Evolutionary conservation across 1,139 yeast genomes (phyloP).

Genomic region (Kurtzmaniella quercitrusa): DNA sequence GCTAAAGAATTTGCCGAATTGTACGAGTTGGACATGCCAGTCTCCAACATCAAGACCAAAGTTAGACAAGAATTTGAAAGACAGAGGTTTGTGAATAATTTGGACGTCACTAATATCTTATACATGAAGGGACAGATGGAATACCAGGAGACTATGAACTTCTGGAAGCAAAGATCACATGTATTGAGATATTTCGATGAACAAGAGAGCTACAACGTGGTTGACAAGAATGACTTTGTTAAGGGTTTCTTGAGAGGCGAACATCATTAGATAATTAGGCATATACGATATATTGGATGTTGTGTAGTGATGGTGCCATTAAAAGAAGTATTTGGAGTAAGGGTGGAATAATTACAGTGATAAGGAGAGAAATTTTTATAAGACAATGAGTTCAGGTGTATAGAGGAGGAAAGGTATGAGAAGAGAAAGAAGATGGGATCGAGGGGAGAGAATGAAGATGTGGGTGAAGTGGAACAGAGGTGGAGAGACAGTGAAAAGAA

Average conservation of each 20-base stretch:
- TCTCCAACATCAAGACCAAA: constrained; percentile 76
- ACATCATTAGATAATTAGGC: constrained; percentile 5
- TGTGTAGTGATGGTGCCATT: not conserved
- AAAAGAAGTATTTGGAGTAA: not conserved
- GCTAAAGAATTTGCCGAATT: constrained; percentile 60
- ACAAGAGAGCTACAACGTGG: constrained; percentile 49
- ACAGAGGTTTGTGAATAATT: constrained; percentile 67
- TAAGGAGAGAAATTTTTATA: too few species aligned
- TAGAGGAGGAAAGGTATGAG: too few species aligned
- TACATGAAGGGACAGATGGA: constrained; percentile 88
- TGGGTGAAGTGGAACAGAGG: too few species aligned
- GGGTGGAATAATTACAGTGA: too few species aligned
- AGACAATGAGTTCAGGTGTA: too few species aligned
- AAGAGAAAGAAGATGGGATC: too few species aligned
- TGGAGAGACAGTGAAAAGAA: too few species aligned
- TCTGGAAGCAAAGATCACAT: constrained; percentile 90
- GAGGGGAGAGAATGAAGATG: too few species aligned
- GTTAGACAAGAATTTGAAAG: constrained; percentile 87
- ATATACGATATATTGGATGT: not conserved
- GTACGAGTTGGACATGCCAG: constrained; percentile 80
- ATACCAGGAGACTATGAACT: constrained; percentile 81
- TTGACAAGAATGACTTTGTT: constrained; percentile 53
- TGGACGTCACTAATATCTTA: constrained; percentile 62
- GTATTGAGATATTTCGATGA: constrained; percentile 78
- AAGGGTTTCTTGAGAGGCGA: constrained; percentile 71